Conservation (phyloP, 805 yeast species). For the Kazachstania psychrophila region DNA sequence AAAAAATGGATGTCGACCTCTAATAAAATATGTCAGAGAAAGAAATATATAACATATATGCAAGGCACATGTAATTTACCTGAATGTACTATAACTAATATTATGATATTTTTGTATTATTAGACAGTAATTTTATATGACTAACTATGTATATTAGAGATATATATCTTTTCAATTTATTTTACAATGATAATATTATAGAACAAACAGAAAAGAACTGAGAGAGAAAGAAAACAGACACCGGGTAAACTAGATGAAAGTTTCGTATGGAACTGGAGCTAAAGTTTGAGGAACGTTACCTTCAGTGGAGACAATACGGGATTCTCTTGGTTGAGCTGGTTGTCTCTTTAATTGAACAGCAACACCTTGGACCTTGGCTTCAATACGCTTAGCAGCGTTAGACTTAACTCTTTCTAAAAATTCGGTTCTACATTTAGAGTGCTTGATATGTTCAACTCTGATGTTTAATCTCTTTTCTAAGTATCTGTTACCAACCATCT, state of each 20-base stretch:
- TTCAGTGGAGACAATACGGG: slow-evolving; percentile 74
- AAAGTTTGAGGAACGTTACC: slow-evolving; percentile 89
- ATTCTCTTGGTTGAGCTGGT: slow-evolving; percentile 95
- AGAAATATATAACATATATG: too few relatives aligned
- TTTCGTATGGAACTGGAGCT: slow-evolving; percentile 99
- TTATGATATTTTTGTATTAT: too few relatives aligned
- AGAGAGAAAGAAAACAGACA: slow-evolving; percentile 2
- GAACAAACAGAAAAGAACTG: slow-evolving; percentile 1
- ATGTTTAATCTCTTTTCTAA: slow-evolving; percentile 96
- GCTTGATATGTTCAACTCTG: slow-evolving; percentile 98
- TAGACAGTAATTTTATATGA: slow-evolving; percentile 2
- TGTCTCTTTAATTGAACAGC: slow-evolving; percentile 92
- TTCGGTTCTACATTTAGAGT: slow-evolving; percentile 99
- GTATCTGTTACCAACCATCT: slow-evolving; percentile 98
- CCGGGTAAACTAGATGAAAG: slow-evolving; percentile 69
- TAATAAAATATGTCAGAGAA: too few relatives aligned
- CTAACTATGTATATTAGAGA: slow-evolving; percentile 2
- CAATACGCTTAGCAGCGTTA: slow-evolving; percentile 87
- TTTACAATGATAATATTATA: too few relatives aligned
- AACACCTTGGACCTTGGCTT: slow-evolving; percentile 92
- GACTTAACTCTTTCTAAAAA: slow-evolving; percentile 96
- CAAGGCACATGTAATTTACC: too few relatives aligned
- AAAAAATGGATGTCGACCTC: too few relatives aligned
- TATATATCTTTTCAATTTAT: too few relatives aligned
- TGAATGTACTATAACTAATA: too few relatives aligned